Conservation (phyloP, 306 rosid species). For the Comarum palustre region DNA sequence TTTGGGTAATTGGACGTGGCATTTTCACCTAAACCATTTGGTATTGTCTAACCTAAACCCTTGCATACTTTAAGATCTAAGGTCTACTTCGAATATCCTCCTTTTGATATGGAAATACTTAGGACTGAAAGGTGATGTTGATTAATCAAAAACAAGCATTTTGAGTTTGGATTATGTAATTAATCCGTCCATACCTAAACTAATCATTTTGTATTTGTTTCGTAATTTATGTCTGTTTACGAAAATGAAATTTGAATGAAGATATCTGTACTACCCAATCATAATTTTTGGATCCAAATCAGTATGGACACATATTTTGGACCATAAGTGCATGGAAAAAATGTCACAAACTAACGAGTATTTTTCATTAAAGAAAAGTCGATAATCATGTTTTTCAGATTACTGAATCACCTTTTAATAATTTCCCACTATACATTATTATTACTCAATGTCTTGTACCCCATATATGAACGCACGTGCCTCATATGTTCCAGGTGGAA, state of each 20-base stretch:
- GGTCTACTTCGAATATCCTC: slow-evolving; percentile 14
- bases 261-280: too few relatives aligned
- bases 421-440: background rate
- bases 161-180: background rate
- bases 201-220: too few relatives aligned
- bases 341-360: background rate
- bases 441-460: background rate
- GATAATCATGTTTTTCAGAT: background rate
- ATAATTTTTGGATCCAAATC: too few relatives aligned
- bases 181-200: too few relatives aligned
- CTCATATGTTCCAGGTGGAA: background rate
- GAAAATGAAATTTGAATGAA: too few relatives aligned
- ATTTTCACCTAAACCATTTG: slow-evolving; percentile 32
- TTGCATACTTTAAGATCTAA: slow-evolving; percentile 18
- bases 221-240: too few relatives aligned
- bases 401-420: background rate
- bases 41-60: slow-evolving; percentile 27
- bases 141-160: background rate
- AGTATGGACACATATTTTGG: background rate
- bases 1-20: slow-evolving; percentile 16
- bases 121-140: background rate
- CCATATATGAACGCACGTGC: background rate
- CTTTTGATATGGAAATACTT: background rate
- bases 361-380: background rate
- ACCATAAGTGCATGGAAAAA: too few relatives aligned